Base-by-base conservation (phyloP, 257 asterid species). In the Paraleonurus japonicus region DNA sequence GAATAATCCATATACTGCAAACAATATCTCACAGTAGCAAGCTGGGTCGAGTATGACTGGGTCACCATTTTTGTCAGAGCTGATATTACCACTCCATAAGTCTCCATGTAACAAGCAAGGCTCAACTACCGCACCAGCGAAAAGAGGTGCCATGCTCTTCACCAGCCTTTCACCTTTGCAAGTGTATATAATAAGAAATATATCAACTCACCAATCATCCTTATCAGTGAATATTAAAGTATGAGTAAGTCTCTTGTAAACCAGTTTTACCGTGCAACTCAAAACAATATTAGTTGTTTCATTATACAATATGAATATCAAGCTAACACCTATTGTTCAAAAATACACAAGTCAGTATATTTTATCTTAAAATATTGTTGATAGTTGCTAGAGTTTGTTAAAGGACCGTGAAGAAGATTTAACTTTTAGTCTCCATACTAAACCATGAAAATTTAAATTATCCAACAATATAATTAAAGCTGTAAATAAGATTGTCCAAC, bases 11-110 rank as follows among this genome's bases (percentile, higher is more conserved):
- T 11, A 1, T 43, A 63, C 32, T 15, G 33, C 30, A 59, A 76
- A 37, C 59, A 71, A 81, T n/a, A n/a, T n/a, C 89, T 84, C 83
- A 91, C 98, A 91, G 83, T 94, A 94, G 74, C 98, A 94, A 69
- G 97, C 98, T 0, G 97, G 98, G 80, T 94, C 98, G 24, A 94
- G 96, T 62, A 94, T 91, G 78, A 94, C 96, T 39, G 96, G 97
- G 66, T 91, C 96, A 0, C 98, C 96, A 28, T 79, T 84, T 72
- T 83, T 88, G 85, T 91, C 97, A 33, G 86, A 86, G 74, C 87
- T 81, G 74, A 94, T 86, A 72, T 94, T 94, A 60, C 98, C 98
- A 74, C 98, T 94, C 98, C 98, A 94, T 59, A 94, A 81, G 83
- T 94, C 98, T 58, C 98, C 98, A 47, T 94, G 98, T 69, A 94